phyloP scores from a whole-genome alignment of 1,284 basidiomycete genomes.

The Ganoderma meredithae region DNA sequence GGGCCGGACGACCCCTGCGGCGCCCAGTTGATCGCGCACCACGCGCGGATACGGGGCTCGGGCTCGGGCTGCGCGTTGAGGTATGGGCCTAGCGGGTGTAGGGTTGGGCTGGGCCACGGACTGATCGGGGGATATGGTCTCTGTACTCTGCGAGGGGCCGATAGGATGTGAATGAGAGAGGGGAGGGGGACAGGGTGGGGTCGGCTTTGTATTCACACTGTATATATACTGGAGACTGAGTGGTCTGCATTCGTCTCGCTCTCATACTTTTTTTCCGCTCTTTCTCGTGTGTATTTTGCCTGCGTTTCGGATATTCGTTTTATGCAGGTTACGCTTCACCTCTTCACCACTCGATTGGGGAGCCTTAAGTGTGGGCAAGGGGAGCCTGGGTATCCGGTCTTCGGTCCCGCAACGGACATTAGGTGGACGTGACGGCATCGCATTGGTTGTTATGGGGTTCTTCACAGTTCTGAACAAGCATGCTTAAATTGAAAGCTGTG shows the following conservation, averaged over 20 bases:
- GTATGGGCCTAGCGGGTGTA: not conserved
- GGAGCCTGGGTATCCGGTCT: too few species aligned
- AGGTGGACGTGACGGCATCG: not conserved
- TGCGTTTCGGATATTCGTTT: constrained; percentile 14
- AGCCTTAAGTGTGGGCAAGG: too few species aligned
- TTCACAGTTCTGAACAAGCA: too few species aligned
- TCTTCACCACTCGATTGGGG: not conserved
- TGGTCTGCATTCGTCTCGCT: constrained; percentile 28
- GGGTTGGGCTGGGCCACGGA: not conserved
- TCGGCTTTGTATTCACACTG: constrained; percentile 30
- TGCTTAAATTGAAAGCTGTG: not conserved
- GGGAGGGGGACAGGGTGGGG: not conserved
- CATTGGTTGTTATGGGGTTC: not conserved
- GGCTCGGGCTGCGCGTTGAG: too few species aligned
- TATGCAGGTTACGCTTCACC: constrained; percentile 16
- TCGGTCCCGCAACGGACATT: not conserved
- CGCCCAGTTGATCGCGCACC: constrained; percentile 21
- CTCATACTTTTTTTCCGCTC: not conserved
- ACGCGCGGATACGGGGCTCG: not conserved
- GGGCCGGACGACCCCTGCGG: constrained; percentile 28
- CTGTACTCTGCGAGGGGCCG: not conserved
- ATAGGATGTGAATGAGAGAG: not conserved
- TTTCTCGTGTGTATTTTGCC: constrained; percentile 19
- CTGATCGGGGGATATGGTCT: not conserved
- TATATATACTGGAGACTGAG: constrained; percentile 33